Conservation (phyloP, 257 asterid species). For the Echium plantagineum region DNA sequence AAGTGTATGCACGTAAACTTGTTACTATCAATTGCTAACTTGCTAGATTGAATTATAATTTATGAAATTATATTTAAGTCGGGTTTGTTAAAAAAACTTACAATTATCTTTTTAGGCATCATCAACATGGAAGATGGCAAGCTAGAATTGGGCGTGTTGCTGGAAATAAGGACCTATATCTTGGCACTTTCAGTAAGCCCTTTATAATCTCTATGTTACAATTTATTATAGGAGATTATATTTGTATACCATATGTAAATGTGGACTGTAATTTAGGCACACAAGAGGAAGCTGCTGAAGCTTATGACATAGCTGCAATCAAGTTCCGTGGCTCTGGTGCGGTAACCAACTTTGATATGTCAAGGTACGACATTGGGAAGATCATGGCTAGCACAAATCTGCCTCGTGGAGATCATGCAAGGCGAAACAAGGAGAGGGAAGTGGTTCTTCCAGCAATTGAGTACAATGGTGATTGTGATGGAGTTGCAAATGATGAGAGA, state of each 20-base stretch:
- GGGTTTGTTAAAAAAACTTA: not conserved
- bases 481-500: constrained; percentile 5
- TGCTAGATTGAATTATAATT: too few relatives aligned
- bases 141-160: constrained; percentile 51
- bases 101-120: constrained; percentile 20
- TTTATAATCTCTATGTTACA: not conserved
- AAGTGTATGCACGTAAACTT: too few relatives aligned
- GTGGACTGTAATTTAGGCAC: constrained; percentile 17
- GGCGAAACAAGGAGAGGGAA: constrained; percentile 32
- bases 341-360: constrained; percentile 36
- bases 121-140: constrained; percentile 52
- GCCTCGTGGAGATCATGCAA: constrained; percentile 23
- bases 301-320: constrained; percentile 45
- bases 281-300: constrained; percentile 50
- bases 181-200: constrained; percentile 37
- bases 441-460: constrained; percentile 14
- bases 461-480: not conserved
- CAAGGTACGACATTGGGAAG: constrained; percentile 31
- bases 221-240: too few relatives aligned
- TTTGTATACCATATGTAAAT: not conserved
- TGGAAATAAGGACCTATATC: constrained; percentile 46
- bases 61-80: too few relatives aligned
- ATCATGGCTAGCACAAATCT: constrained; percentile 37
- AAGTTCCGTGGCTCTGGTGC: constrained; percentile 39
- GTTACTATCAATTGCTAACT: too few relatives aligned